Percentiles rank a stretch among this genome's conserved stretches.
phyloP scores from a whole-genome alignment of 306 rosid genomes.

The Alnus rubra region DNA sequence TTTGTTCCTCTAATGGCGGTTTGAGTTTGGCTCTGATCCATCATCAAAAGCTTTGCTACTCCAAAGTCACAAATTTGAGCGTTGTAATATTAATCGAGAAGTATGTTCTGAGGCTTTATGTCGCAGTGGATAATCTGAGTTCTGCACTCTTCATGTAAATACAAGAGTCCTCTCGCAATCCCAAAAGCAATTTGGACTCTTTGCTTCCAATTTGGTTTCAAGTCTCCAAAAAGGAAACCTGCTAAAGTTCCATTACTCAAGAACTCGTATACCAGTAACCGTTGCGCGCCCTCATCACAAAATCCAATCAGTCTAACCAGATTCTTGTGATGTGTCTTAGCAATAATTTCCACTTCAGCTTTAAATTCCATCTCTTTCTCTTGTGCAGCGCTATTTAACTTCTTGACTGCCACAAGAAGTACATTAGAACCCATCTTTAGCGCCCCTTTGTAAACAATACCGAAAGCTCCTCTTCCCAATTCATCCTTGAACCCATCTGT shows the following conservation, averaged over 20 bases:
- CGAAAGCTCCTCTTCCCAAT: slow-evolving; percentile 38
- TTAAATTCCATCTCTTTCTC: slow-evolving; percentile 42
- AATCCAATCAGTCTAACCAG: slow-evolving; percentile 23
- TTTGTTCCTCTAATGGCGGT: slow-evolving; percentile 35
- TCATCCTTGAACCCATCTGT: slow-evolving; percentile 41
- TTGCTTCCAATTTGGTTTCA: slow-evolving; percentile 15
- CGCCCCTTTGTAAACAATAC: slow-evolving; percentile 26
- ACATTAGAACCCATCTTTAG: background rate
- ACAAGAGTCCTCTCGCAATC: slow-evolving; percentile 32
- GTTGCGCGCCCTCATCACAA: slow-evolving; percentile 17
- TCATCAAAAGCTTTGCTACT: slow-evolving; percentile 32
- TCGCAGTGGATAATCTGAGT: slow-evolving; percentile 33
- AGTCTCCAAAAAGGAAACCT: slow-evolving; percentile 30
- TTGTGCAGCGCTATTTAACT: slow-evolving; percentile 36
- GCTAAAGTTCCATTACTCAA: slow-evolving; percentile 31
- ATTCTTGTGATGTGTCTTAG: background rate
- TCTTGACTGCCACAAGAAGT: slow-evolving; percentile 45
- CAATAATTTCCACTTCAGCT: background rate
- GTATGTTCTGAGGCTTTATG: slow-evolving; percentile 41
- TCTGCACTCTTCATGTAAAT: slow-evolving; percentile 37
- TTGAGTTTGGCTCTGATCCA: slow-evolving; percentile 3
- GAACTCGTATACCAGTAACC: slow-evolving; percentile 26
- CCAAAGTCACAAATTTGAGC: slow-evolving; percentile 31
- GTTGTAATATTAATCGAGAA: slow-evolving; percentile 15
- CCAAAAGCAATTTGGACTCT: slow-evolving; percentile 30